These are phyloP conservation scores for Sedum album DNA, from an alignment of 164 flowering plant species.

Conservation along the genomic window DNA sequence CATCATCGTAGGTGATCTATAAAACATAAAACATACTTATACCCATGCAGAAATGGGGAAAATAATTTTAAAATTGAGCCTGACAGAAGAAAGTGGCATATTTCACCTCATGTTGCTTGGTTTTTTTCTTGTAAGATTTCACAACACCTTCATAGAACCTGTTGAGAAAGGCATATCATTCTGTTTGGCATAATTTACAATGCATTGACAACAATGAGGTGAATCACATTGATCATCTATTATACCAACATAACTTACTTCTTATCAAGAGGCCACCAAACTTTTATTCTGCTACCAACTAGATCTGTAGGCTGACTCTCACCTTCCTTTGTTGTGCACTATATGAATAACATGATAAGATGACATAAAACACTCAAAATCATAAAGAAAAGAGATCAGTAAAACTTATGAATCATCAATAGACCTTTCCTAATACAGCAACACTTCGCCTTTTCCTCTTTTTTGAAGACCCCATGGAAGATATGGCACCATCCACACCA, in stretches of 20 bases:
- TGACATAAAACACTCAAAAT: neutral
- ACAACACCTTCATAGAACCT: conserved; percentile 90
- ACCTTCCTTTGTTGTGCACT: conserved; percentile 55
- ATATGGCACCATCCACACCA: conserved; percentile 19
- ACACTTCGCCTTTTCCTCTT: conserved; percentile 60
- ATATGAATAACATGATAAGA: conserved; percentile 6
- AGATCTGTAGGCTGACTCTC: conserved; percentile 38
- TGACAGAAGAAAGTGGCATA: conserved; percentile 14
- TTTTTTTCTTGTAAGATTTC: conserved; percentile 61
- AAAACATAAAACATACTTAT: neutral
- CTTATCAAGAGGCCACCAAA: conserved; percentile 99
- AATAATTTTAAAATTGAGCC: neutral
- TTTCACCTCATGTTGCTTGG: conserved; percentile 69
- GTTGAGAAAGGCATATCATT: conserved; percentile 15
- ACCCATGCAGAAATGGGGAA: neutral
- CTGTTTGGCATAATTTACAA: neutral
- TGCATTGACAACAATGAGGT: neutral
- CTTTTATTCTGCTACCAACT: conserved; percentile 73
- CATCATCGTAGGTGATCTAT: conserved; percentile 82
- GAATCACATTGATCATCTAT: neutral
- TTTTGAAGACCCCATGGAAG: conserved; percentile 32
- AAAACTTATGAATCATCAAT: neutral
- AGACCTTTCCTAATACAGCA: conserved; percentile 67
- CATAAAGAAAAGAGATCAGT: neutral
- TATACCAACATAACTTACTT: conserved; percentile 36